A percentile compares a stretch with the other conserved stretches of the same genome.
Conservation (phyloP, 148 eudicot species). For the Polygonum aviculare region DNA sequence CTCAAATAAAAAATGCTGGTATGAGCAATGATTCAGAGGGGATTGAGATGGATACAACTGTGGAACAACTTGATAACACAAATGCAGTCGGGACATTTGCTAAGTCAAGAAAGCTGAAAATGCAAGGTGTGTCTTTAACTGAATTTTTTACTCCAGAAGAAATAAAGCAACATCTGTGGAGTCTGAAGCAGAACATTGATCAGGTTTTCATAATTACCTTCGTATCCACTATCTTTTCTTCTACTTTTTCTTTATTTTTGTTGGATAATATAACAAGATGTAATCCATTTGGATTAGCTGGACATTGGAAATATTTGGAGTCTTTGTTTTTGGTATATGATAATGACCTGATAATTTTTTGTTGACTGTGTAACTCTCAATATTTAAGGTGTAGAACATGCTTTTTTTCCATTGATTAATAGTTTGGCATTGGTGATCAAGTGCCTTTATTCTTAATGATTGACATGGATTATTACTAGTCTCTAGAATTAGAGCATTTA, state of each 20-base stretch:
- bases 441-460: background rate
- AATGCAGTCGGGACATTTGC: constrained; percentile 12
- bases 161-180: constrained; percentile 48
- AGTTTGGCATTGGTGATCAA: background rate
- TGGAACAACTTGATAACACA: constrained; percentile 19
- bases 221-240: background rate
- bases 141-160: constrained; percentile 59
- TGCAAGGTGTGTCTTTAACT: constrained; percentile 46
- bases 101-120: constrained; percentile 31
- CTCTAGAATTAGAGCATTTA: background rate
- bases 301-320: background rate
- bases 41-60: constrained; percentile 15
- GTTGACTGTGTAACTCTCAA: background rate
- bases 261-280: background rate
- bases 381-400: background rate
- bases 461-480: background rate
- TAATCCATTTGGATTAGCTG: background rate
- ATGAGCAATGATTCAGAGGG: constrained; percentile 15
- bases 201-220: constrained; percentile 40
- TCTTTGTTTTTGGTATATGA: background rate
- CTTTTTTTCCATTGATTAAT: background rate
- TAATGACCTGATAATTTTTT: background rate
- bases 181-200: constrained; percentile 35
- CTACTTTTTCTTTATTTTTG: background rate
- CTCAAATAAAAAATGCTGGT: constrained; percentile 23